Evolutionary conservation across 2,329 filamentous ascomycete species (phyloP).

Genomic region (Aspergillus tubingensis): DNA sequence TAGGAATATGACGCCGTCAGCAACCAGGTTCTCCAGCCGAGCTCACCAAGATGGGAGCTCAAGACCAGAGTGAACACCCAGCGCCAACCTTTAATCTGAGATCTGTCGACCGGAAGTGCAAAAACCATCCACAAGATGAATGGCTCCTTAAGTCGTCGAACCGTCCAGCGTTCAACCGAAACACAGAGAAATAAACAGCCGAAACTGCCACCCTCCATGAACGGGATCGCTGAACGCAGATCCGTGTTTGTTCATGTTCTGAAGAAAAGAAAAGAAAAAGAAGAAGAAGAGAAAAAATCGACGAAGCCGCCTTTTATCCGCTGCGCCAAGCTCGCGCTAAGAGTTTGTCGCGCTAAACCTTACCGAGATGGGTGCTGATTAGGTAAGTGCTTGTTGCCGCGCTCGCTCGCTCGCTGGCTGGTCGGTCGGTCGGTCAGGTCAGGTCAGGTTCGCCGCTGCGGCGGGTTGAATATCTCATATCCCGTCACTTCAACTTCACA

Average conservation of each 20-base stretch:
- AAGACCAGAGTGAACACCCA: slow-evolving; percentile 56
- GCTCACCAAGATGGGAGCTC: slow-evolving; percentile 71
- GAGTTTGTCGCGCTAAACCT: slow-evolving; percentile 23
- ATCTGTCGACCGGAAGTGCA: slow-evolving; percentile 91
- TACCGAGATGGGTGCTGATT: slow-evolving; percentile 19
- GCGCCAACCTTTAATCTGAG: slow-evolving; percentile 70
- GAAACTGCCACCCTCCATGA: slow-evolving; percentile 33
- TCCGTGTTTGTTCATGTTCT: slow-evolving; percentile 58
- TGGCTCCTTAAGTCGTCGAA: slow-evolving; percentile 86
- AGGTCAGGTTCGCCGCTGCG: no score
- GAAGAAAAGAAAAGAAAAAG: slow-evolving; percentile 42
- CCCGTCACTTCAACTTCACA: neutral
- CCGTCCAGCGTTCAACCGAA: slow-evolving; percentile 81
- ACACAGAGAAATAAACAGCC: slow-evolving; percentile 52
- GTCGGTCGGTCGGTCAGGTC: no score
- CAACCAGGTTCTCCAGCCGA: slow-evolving; percentile 57
- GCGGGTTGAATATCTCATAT: neutral
- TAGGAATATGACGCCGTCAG: slow-evolving; percentile 81
- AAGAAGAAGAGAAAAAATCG: slow-evolving; percentile 40
- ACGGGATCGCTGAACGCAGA: slow-evolving; percentile 85
- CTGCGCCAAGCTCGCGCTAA: slow-evolving; percentile 31
- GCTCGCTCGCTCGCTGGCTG: neutral
- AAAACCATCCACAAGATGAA: slow-evolving; percentile 68
- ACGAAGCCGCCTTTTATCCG: slow-evolving; percentile 31
- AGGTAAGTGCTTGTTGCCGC: slow-evolving; percentile 16